A percentile compares a stretch with the other conserved stretches of the same genome.
These are phyloP conservation scores for Alternaria viburni DNA, from an alignment of 2,329 filamentous ascomycete genomes.

Conservation along the genomic window DNA sequence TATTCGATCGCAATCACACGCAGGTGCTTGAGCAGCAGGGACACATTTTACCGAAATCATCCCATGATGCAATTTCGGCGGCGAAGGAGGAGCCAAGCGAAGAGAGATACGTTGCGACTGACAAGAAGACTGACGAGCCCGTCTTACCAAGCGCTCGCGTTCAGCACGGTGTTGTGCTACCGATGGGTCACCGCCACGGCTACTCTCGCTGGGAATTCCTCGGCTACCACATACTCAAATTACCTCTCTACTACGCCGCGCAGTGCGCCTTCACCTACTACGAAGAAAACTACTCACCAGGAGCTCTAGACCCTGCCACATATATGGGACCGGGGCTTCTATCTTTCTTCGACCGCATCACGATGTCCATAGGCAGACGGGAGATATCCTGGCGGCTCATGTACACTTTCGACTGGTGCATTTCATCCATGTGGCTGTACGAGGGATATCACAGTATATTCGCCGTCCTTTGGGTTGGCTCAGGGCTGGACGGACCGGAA, in stretches of 20 bases:
- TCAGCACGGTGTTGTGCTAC: not conserved
- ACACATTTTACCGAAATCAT: not conserved
- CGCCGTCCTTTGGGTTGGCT: slow-evolving; percentile 14
- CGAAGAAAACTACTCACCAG: not conserved
- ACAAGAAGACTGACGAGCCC: slow-evolving; percentile 9
- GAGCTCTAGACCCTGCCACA: not conserved
- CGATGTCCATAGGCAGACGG: not conserved
- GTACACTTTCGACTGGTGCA: slow-evolving; percentile 14
- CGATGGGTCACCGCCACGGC: not conserved
- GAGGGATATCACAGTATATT: slow-evolving; percentile 17
- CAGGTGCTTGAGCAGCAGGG: not conserved
- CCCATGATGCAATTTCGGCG: not conserved
- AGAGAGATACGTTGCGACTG: not conserved
- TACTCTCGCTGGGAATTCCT: slow-evolving; percentile 7
- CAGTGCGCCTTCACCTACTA: not conserved
- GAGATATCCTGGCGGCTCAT: slow-evolving; percentile 6
- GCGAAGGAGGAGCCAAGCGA: not conserved
- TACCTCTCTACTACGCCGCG: not conserved
- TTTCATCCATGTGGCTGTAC: slow-evolving; percentile 21
- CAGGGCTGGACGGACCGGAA: slow-evolving; percentile 2
- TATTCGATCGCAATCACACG: slow-evolving; percentile 12
- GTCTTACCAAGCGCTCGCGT: not conserved
- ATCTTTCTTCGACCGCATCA: slow-evolving; percentile 9
- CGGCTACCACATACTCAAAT: slow-evolving; percentile 1
- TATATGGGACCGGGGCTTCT: not conserved